Evolutionary conservation across 768 basidiomycete genomes (phyloP).

Genomic region (Agrocybe pediades): DNA sequence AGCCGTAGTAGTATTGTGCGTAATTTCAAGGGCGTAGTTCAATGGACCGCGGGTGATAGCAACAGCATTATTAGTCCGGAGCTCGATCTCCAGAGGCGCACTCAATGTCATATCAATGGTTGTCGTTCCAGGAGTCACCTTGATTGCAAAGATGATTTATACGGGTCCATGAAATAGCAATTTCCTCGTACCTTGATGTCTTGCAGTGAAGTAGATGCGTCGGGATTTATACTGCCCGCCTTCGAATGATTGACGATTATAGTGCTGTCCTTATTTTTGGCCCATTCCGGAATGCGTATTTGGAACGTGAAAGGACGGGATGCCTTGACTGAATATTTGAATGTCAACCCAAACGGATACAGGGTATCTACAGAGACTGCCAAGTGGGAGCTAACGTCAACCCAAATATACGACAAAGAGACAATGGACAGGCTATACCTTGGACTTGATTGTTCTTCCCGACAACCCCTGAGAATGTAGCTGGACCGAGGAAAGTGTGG

Average conservation of each 20-base stretch:
- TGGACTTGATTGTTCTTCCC: conserved; percentile 32
- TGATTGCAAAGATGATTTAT: not conserved
- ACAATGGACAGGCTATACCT: conserved; percentile 18
- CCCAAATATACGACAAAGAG: not conserved
- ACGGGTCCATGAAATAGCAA: not conserved
- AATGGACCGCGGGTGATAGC: conserved; percentile 38
- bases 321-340: conserved; percentile 37
- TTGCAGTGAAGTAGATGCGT: conserved; percentile 32
- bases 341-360: conserved; percentile 40
- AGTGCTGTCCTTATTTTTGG: conserved; percentile 34
- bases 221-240: conserved; percentile 21
- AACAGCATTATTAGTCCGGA: conserved; percentile 36
- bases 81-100: conserved; percentile 34
- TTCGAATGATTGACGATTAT: conserved; percentile 31
- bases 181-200: conserved; percentile 24
- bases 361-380: conserved; percentile 37
- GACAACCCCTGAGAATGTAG: conserved; percentile 34
- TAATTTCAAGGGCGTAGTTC: conserved; percentile 38
- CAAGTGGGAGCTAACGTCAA: too few species aligned
- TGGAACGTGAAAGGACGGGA: conserved; percentile 34
- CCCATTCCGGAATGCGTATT: conserved; percentile 40
- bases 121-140: conserved; percentile 27
- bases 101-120: conserved; percentile 31
- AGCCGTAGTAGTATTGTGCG: conserved; percentile 33
- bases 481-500: conserved; percentile 40